Evolutionary conservation across 805 yeast genomes (phyloP).

Genomic region (Priceomyces fermenticarens): DNA sequence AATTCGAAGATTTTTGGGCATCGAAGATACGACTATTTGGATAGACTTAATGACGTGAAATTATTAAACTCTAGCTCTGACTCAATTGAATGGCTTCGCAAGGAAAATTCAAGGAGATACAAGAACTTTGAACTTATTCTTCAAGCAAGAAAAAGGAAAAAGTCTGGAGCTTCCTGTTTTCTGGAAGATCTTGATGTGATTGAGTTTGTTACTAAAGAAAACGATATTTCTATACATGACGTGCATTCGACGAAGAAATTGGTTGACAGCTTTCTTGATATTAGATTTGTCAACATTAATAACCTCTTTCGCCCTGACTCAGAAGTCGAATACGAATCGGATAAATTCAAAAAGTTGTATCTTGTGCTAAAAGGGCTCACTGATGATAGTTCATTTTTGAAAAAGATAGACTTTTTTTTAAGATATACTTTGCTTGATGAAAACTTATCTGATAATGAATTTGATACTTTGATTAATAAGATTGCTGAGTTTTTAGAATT

Average conservation of each 20-base stretch:
- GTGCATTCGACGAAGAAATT: slow-evolving; percentile 17
- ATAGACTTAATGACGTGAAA: slow-evolving; percentile 7
- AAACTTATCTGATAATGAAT: slow-evolving; percentile 9
- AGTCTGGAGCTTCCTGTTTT: not conserved
- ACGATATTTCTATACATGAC: slow-evolving; percentile 12
- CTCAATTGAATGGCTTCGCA: not conserved
- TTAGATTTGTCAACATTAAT: slow-evolving; percentile 13
- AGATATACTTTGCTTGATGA: slow-evolving; percentile 16
- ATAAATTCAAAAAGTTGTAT: slow-evolving; percentile 5
- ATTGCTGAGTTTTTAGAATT: slow-evolving; percentile 8
- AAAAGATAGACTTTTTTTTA: slow-evolving; percentile 15
- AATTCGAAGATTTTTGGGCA: slow-evolving; percentile 21
- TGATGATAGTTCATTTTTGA: slow-evolving; percentile 1
- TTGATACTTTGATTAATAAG: slow-evolving; percentile 9
- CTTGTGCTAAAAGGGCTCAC: slow-evolving; percentile 7
- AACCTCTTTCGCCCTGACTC: slow-evolving; percentile 6
- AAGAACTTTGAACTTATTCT: slow-evolving; percentile 11
- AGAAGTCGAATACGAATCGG: slow-evolving; percentile 2
- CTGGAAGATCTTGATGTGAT: slow-evolving; percentile 11
- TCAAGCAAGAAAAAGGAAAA: slow-evolving; percentile 11
- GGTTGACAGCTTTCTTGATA: slow-evolving; percentile 14
- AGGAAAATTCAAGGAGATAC: slow-evolving; percentile 13
- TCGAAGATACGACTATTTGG: slow-evolving; percentile 17
- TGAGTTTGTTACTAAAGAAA: slow-evolving; percentile 5
- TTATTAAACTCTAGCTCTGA: not conserved